These are phyloP conservation scores for Strobilomyces echinocephalus DNA, from an alignment of 768 basidiomycete genomes.

Conservation along the genomic window DNA sequence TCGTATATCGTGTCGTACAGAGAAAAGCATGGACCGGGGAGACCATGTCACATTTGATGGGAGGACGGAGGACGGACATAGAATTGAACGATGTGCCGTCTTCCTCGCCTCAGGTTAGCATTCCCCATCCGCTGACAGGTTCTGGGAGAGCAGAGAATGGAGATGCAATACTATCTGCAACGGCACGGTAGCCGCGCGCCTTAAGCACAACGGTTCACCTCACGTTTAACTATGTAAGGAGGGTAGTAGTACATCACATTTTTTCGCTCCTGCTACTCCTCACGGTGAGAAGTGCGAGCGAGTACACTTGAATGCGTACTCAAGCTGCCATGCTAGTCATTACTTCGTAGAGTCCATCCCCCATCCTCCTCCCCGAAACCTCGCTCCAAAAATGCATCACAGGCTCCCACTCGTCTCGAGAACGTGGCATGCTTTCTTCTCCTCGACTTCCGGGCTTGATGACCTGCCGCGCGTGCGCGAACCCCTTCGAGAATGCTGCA, in stretches of 20 bases:
- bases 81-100: neutral
- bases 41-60: neutral
- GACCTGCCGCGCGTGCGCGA: conserved; percentile 44
- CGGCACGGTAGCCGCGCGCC: no score
- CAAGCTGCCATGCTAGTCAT: conserved; percentile 34
- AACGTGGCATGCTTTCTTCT: conserved; percentile 67
- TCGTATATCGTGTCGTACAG: neutral
- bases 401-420: conserved; percentile 73
- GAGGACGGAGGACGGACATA: neutral
- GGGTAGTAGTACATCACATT: no score
- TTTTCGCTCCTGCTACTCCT: no score
- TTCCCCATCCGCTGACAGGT: neutral
- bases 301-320: neutral
- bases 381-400: conserved; percentile 89
- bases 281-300: no score
- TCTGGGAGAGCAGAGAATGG: neutral
- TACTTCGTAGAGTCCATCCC: conserved; percentile 65
- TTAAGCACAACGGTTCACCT: no score
- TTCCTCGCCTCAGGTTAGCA: neutral
- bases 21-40: neutral
- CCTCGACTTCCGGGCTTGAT: conserved; percentile 32
- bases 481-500: conserved; percentile 59
- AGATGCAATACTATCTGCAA: neutral
- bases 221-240: no score
- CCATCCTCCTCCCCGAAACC: conserved; percentile 49